Evolutionary conservation across 495 filamentous ascomycete species (phyloP), one percentile per base, ranked within the genome.

Genomic region (Alectoria sarmentosa): DNA sequence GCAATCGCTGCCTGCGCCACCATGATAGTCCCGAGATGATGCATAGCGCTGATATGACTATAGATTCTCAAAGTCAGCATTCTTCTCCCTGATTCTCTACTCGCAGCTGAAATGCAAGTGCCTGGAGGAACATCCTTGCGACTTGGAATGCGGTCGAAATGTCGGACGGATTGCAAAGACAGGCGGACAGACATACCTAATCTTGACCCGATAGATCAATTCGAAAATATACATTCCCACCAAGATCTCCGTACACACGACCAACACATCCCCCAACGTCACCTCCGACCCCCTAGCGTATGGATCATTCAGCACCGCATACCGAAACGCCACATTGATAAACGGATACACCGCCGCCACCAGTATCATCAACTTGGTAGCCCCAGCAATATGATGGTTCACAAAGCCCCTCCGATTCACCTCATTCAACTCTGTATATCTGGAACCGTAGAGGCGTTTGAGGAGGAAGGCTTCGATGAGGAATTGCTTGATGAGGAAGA

Each of bases 141-240:
- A n/a, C n/a, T n/a, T n/a, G n/a, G n/a, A n/a, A n/a, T n/a, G n/a
- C n/a, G n/a, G n/a, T n/a, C n/a, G n/a, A n/a, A n/a, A n/a, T n/a
- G n/a, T n/a, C n/a, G n/a, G n/a, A n/a, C n/a, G n/a, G n/a, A n/a
- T n/a, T n/a, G n/a, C n/a, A n/a, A n/a, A n/a, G n/a, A n/a, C n/a
- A n/a, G n/a, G n/a, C n/a, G n/a, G 3, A 28, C 11, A 1, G 11
- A 34, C 52, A 10, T 34, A 55, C 52, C 52, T 80, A 13, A 81
- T 64, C 60, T 74, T 76, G 1, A 65, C 52, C 9, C 79, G 74
- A 57, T 80, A 82, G 37, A 82, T 61, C 13, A 82, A 71, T 58
- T 82, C 79, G 58, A 79, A 79, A 9, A 79, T 65, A 60, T 81
- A 81, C 75, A 81, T 82, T 19, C 65, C 79, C 17, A 80, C 76